Evolutionary conservation across 495 filamentous ascomycete species (phyloP), one percentile per base, ranked within the genome.

Genomic region (Darksidea phi): DNA sequence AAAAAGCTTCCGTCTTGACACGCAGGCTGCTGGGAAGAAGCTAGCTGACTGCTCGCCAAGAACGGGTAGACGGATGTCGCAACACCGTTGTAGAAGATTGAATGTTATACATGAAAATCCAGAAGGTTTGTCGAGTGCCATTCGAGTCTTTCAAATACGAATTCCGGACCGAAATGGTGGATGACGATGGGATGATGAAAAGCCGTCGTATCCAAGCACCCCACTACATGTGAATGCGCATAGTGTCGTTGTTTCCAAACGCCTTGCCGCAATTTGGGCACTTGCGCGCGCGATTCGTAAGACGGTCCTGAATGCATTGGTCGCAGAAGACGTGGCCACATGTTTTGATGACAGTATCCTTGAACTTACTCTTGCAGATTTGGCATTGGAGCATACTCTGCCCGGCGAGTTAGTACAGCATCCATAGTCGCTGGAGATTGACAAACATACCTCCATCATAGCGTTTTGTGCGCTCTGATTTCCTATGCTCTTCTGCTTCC

Each of bases 301-400:
- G 84, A 50, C 91, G 86, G 68, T 92, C 86, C 53, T 95, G 89
- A 24, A 95, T 86, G 70, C 94, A 98, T 24, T 84, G 82, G 66
- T 82, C 84, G 82, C 94, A 98, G 74, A 97, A 96, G 20, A 95
- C 85, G 74, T 98, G 94, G n/a, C 94, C 94, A 72, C 94, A 98
- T 13, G 87, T 90, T 71, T 91, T 91, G 66, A 98, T 81, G 17
- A 86, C 86, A 0, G 91, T 95, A 71, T 97, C 88, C 75, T 97
- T 97, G 79, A 96, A 94, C 54, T 92, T 89, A 53, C 79, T 84
- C 62, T 87, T 86, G 75, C 94, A 98, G 18, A 97, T 88, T 1
- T 88, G 87, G 76, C 94, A 98, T 38, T 93, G 82, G 17, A 90
- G 90, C 73, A 97, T 82, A 63, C 82, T 82, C 93, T 97, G 67